Evolutionary conservation across 192 early-diverging fungal species (phyloP).

Genomic region (Linnemannia exigua): DNA sequence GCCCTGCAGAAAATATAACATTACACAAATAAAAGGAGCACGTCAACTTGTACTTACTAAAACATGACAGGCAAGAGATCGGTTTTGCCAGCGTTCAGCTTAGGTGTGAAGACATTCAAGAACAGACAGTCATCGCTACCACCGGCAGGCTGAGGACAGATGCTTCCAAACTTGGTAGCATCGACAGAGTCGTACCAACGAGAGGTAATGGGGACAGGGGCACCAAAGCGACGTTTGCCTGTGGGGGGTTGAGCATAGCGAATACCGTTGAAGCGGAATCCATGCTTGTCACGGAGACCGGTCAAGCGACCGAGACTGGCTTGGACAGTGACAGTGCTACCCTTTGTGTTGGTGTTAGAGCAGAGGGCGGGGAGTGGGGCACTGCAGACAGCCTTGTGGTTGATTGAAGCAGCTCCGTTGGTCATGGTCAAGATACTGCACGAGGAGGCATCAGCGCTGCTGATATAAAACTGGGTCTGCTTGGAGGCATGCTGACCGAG

Average conservation of each 20-base stretch:
- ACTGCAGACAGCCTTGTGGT: not conserved
- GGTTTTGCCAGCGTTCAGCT: slow-evolving; percentile 13
- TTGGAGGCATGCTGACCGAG: not conserved
- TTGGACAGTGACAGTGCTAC: slow-evolving; percentile 15
- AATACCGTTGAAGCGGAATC: slow-evolving; percentile 39
- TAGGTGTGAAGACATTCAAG: slow-evolving; percentile 37
- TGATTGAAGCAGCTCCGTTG: slow-evolving; percentile 11
- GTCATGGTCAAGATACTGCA: slow-evolving; percentile 11
- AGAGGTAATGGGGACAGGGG: slow-evolving; percentile 21
- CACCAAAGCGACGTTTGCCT: slow-evolving; percentile 18
- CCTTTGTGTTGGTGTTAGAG: slow-evolving; percentile 23
- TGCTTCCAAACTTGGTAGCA: slow-evolving; percentile 23
- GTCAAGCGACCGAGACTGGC: slow-evolving; percentile 17
- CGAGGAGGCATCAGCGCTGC: not conserved
- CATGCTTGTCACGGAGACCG: slow-evolving; percentile 20
- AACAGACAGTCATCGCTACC: slow-evolving; percentile 43
- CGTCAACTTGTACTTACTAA: slow-evolving; percentile 7
- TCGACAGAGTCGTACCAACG: slow-evolving; percentile 12
- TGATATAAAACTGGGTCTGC: slow-evolving; percentile 1
- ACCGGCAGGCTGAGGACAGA: slow-evolving; percentile 27
- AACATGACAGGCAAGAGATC: slow-evolving; percentile 29
- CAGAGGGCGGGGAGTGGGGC: slow-evolving; percentile 16
- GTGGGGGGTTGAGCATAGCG: slow-evolving; percentile 32
- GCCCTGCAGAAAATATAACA: no score
- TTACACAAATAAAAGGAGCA: not conserved